A percentile compares a stretch with the other conserved stretches of the same genome.
phyloP scores from a whole-genome alignment of 495 filamentous ascomycete genomes.

The Neurospora sp. region DNA sequence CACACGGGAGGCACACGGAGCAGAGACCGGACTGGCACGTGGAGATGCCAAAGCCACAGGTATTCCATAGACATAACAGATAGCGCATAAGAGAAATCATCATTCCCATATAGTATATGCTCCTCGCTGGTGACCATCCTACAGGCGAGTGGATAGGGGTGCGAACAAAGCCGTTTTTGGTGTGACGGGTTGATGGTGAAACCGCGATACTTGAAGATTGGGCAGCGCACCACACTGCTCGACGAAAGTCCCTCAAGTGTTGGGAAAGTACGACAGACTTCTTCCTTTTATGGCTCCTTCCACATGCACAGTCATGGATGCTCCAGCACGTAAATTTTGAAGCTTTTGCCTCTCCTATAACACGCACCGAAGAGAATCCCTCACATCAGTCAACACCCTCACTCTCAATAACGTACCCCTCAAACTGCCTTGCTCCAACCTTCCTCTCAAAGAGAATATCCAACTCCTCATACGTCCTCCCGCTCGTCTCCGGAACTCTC shows the following conservation, averaged over 20 bases:
- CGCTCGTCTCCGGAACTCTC: slow-evolving; percentile 50
- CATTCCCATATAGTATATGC: not conserved
- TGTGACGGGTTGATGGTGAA: not conserved
- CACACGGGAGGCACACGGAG: not conserved
- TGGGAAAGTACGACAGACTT: not conserved
- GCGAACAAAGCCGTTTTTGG: not conserved
- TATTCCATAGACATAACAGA: not conserved
- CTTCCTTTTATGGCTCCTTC: not conserved
- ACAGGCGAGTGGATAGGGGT: not conserved
- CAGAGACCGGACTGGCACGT: not conserved
- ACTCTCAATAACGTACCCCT: slow-evolving; percentile 24
- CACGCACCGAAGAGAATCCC: not conserved
- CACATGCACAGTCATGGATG: not conserved
- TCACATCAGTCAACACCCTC: not conserved
- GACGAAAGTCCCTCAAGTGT: not conserved
- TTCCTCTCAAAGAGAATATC: slow-evolving; percentile 39
- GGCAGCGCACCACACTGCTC: not conserved
- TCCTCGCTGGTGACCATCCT: not conserved
- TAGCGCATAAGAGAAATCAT: not conserved
- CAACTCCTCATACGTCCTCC: slow-evolving; percentile 50
- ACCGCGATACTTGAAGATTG: not conserved
- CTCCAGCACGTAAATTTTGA: not conserved
- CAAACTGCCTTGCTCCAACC: slow-evolving; percentile 44
- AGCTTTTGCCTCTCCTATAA: not conserved
- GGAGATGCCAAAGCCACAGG: not conserved